Conservation (phyloP, 805 yeast species). For the Saturnispora hagleri region DNA sequence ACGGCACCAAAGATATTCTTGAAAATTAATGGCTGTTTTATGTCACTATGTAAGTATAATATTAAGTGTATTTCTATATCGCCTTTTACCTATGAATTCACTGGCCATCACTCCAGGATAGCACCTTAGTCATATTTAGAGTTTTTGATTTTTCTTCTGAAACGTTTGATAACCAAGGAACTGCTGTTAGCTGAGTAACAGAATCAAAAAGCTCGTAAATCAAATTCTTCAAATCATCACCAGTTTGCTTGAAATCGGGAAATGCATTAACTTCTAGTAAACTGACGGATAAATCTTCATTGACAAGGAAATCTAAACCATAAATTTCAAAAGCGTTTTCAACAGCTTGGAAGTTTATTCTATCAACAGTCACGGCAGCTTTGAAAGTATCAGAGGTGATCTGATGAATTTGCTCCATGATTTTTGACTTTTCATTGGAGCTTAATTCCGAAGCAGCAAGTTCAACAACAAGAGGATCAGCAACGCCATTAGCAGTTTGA, state of each 20-base stretch:
- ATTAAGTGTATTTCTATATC: neutral
- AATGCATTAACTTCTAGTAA: conserved; percentile 84
- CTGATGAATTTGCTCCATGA: conserved; percentile 48
- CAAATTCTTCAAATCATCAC: conserved; percentile 55
- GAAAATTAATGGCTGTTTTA: neutral
- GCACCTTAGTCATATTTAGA: conserved; percentile 10
- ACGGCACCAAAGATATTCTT: neutral
- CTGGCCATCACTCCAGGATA: conserved; percentile 5
- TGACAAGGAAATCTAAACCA: conserved; percentile 84
- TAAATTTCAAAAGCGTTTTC: conserved; percentile 75
- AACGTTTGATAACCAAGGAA: conserved; percentile 1
- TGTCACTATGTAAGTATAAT: neutral
- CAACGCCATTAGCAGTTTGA: conserved; percentile 36
- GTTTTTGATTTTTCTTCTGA: neutral
- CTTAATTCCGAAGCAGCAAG: conserved; percentile 44
- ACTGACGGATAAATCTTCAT: conserved; percentile 41
- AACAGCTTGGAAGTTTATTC: conserved; percentile 76
- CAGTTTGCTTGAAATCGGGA: conserved; percentile 97
- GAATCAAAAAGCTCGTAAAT: conserved; percentile 56
- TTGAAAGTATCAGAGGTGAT: conserved; percentile 62
- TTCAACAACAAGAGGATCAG: conserved; percentile 41
- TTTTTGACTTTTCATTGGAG: conserved; percentile 27
- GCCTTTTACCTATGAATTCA: neutral
- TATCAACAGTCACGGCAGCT: conserved; percentile 76
- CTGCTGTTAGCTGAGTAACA: conserved; percentile 12